Evolutionary conservation across 371 early-diverging fungal genomes (phyloP).

Genomic region (Mucor mucedo): DNA sequence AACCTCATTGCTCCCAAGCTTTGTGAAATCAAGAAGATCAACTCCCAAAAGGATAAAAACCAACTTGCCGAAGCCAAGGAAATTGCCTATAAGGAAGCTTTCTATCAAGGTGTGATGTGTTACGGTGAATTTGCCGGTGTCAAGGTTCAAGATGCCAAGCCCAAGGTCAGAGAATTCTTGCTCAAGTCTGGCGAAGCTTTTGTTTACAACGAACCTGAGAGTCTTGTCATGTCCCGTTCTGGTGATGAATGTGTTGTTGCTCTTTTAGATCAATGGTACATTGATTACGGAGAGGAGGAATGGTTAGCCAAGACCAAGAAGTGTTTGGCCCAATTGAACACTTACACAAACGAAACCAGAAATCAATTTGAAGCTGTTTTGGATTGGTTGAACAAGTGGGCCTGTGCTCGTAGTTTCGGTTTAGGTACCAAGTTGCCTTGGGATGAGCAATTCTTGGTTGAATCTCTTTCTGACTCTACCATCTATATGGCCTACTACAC

Average conservation of each 20-base stretch:
- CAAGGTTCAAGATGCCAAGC: slow-evolving; percentile 93
- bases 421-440: slow-evolving; percentile 98
- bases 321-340: slow-evolving; percentile 87
- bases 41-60: slow-evolving; percentile 91
- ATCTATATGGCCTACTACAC: slow-evolving; percentile 99
- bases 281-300: slow-evolving; percentile 96
- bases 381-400: slow-evolving; percentile 99
- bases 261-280: slow-evolving; percentile 99
- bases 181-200: slow-evolving; percentile 80
- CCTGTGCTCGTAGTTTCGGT: slow-evolving; percentile 97
- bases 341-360: slow-evolving; percentile 86
- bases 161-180: slow-evolving; percentile 77
- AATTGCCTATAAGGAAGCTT: slow-evolving; percentile 96
- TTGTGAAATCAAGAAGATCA: slow-evolving; percentile 92
- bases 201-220: slow-evolving; percentile 97
- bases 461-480: slow-evolving; percentile 99
- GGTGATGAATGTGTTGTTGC: slow-evolving; percentile 99
- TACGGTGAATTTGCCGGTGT: slow-evolving; percentile 83
- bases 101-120: slow-evolving; percentile 91
- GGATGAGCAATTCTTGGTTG: slow-evolving; percentile 97
- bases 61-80: slow-evolving; percentile 95
- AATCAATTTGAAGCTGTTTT: slow-evolving; percentile 89
- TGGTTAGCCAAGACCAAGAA: slow-evolving; percentile 90
- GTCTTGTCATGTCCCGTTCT: slow-evolving; percentile 93
- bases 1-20: slow-evolving; percentile 83